Conservation (phyloP, 352 stramenopile genomes). For the Hyaloperonospora arabidopsidis region DNA sequence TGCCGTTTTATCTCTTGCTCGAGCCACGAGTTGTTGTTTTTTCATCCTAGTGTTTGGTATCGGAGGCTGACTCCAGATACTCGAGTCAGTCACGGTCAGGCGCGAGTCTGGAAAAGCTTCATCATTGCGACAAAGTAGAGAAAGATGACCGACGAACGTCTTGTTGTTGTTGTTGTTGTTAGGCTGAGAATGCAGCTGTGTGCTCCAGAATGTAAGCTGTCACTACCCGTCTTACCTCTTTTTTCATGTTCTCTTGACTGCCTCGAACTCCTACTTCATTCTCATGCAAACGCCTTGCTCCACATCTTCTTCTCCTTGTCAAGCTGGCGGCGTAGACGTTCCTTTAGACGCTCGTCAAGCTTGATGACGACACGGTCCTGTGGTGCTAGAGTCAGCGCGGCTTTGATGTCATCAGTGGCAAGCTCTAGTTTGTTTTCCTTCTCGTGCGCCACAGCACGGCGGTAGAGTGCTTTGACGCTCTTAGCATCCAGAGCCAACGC, state of each 20-base stretch:
- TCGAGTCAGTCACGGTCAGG: too few species aligned
- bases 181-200: conserved; percentile 14
- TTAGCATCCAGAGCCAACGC: conserved; percentile 61
- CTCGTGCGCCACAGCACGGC: conserved; percentile 77
- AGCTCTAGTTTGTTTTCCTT: conserved; percentile 82
- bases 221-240: conserved; percentile 18
- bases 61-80: too few species aligned
- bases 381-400: conserved; percentile 41
- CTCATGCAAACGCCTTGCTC: conserved; percentile 72
- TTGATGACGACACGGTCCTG: conserved; percentile 75
- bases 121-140: too few species aligned
- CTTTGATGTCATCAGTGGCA: conserved; percentile 54
- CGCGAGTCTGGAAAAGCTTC: too few species aligned
- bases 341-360: conserved; percentile 65
- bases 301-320: conserved; percentile 90
- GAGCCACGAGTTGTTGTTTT: conserved; percentile 1
- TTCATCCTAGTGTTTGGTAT: not conserved
- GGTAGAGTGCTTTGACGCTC: conserved; percentile 85
- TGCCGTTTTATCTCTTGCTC: conserved; percentile 1
- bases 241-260: conserved; percentile 2
- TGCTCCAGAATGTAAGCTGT: conserved; percentile 18
- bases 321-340: conserved; percentile 60
- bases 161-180: not conserved
- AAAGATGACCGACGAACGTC: too few species aligned
- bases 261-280: not conserved